These are phyloP conservation scores for Veloboletus limbatus DNA, from an alignment of 1,284 basidiomycete genomes.

Conservation along the genomic window DNA sequence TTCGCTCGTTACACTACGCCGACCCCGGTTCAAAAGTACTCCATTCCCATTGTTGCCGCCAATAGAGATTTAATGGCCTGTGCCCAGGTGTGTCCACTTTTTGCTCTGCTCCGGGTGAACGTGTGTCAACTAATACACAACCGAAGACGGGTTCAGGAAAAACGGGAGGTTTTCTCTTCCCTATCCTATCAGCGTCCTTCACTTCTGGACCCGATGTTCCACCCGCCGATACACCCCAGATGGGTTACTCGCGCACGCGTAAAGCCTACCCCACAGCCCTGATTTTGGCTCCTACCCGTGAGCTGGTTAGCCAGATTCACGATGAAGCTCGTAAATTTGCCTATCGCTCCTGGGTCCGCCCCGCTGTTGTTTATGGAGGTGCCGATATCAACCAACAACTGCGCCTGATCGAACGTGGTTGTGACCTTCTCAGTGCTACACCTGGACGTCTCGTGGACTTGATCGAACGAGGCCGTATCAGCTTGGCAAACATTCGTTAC, in stretches of 20 bases:
- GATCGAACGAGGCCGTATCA: conserved; percentile 97
- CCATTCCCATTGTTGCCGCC: conserved; percentile 94
- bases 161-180: conserved; percentile 99
- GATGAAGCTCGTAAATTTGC: conserved; percentile 99
- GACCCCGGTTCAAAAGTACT: conserved; percentile 99
- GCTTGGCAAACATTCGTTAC: conserved; percentile 94
- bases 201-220: conserved; percentile 74
- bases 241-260: conserved; percentile 66
- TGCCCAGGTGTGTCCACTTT: conserved; percentile 68
- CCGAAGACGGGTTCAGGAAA: conserved; percentile 96
- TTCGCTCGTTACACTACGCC: conserved; percentile 92
- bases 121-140: conserved; percentile 14
- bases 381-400: conserved; percentile 97
- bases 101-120: not conserved
- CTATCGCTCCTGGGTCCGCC: conserved; percentile 98
- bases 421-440: conserved; percentile 96
- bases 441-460: conserved; percentile 98
- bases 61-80: conserved; percentile 98
- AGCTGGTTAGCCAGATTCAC: conserved; percentile 98
- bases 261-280: conserved; percentile 97
- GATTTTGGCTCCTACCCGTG: conserved; percentile 96
- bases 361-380: conserved; percentile 98
- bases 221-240: conserved; percentile 50
- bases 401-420: conserved; percentile 93
- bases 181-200: conserved; percentile 96